Evolutionary conservation across 2,329 filamentous ascomycete genomes (phyloP), one percentile per base, ranked within the genome.

Genomic region (Akanthomyces muscarius): DNA sequence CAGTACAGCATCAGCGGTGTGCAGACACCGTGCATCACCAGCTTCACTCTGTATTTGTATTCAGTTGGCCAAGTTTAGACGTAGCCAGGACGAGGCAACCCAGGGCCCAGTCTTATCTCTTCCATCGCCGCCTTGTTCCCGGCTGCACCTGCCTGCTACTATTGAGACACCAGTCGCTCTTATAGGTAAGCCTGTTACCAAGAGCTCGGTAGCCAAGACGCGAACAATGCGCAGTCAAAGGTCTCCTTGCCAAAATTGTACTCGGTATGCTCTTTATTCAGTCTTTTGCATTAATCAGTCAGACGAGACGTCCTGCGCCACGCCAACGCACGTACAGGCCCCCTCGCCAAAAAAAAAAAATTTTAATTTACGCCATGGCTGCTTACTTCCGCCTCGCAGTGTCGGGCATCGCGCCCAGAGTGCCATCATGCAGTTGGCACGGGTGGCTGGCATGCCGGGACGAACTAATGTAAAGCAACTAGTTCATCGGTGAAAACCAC

Each of bases 91-190:
- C 33, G 10, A 36, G 33, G 2, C 33, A 48, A 14, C 16, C 10
- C 21, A 10, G 25, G n/a, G 4, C 23, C 25, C 51, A 53, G n/a
- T 33, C 21, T 28, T 23, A 55, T 28, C 52, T 8, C 21, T 38
- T 48, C 25, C 56, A 59, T 41, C 3, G 16, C 56, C 45, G 44
- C 18, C 56, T 50, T 59, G 56, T 50, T 50, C 18, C 45, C 56
- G 56, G 28, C 38, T 41, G 38, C 38, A 16, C 23, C 4, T 16
- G 33, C 36, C 33, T 21, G 51, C 41, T 23, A 10, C 44, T 47
- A 47, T 23, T 7, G 36, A 41, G 14, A 41, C 13, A 14, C 11
- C 38, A 5, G 14, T 41, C 38, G 38, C 38, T 41, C 38, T 41
- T 14, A 41, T 41, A 41, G 38, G 38, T 10, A 38, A 38, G 13